phyloP scores from a whole-genome alignment of 495 filamentous ascomycete genomes.

The Aspergillus funiculosus region DNA sequence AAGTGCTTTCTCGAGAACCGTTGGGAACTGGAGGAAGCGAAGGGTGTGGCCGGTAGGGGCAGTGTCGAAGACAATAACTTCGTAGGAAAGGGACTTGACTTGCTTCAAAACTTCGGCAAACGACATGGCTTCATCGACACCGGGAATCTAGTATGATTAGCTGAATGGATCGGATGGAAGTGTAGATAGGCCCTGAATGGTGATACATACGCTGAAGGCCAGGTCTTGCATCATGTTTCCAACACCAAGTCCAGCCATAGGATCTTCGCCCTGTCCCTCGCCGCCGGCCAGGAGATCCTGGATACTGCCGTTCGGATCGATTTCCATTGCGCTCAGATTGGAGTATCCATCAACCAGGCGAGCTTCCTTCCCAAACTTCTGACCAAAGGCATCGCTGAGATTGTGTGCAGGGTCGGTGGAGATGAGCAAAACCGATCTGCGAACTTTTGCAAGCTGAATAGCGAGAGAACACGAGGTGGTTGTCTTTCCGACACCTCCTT shows the following conservation, averaged over 20 bases:
- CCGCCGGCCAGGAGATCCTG: constrained; percentile 85
- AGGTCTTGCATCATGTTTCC: constrained; percentile 72
- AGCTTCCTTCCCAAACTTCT: constrained; percentile 99
- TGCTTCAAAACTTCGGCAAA: constrained; percentile 99
- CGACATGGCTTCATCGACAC: constrained; percentile 99
- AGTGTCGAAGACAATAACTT: constrained; percentile 98
- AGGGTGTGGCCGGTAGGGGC: constrained; percentile 98
- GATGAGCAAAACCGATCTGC: constrained; percentile 93
- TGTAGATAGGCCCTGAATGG: not conserved
- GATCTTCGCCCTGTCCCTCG: constrained; percentile 65
- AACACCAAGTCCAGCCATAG: constrained; percentile 59
- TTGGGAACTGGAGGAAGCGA: constrained; percentile 97
- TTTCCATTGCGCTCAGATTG: constrained; percentile 98
- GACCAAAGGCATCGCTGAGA: constrained; percentile 93
- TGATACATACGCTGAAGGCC: constrained; percentile 58
- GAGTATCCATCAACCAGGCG: constrained; percentile 84
- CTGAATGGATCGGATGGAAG: not conserved
- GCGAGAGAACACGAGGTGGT: constrained; percentile 97
- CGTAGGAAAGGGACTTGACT: constrained; percentile 98
- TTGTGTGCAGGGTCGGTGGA: constrained; percentile 99
- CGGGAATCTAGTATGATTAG: constrained; percentile 67
- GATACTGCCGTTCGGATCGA: constrained; percentile 96
- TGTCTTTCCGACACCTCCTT: constrained; percentile 99
- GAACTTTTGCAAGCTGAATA: constrained; percentile 94
- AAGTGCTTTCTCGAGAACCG: constrained; percentile 95